Percentiles rank a stretch among this genome's conserved stretches.
Evolutionary conservation across 2,329 filamentous ascomycete genomes (phyloP).

Genomic region (Phialophora macrospora): DNA sequence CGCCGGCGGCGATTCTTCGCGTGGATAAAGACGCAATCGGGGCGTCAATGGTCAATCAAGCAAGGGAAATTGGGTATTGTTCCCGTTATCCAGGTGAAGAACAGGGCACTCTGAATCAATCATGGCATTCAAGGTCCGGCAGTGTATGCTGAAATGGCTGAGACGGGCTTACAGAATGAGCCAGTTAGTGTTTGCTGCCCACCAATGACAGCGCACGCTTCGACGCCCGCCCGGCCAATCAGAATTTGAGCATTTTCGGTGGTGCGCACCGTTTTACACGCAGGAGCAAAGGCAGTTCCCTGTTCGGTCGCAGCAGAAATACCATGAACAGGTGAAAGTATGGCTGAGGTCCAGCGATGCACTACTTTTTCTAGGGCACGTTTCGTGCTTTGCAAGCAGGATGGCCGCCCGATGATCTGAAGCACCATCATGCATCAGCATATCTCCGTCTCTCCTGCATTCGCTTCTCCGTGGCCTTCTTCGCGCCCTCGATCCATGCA

Average conservation of each 20-base stretch:
- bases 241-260: not conserved
- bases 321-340: not conserved
- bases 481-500: conserved; percentile 78
- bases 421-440: conserved; percentile 3
- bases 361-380: not conserved
- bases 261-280: not conserved
- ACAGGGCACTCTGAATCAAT: conserved; percentile 16
- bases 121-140: conserved; percentile 6
- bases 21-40: not conserved
- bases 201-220: conserved; percentile 6
- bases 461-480: conserved; percentile 50
- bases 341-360: not conserved
- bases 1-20: not conserved
- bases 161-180: conserved; percentile 6
- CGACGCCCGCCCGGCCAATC: conserved; percentile 1
- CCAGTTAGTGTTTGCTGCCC: conserved; percentile 3
- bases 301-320: not conserved
- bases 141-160: conserved; percentile 6
- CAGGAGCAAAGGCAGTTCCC: not conserved
- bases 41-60: not conserved
- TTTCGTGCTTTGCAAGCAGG: not conserved
- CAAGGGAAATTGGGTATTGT: not conserved
- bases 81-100: not conserved
- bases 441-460: conserved; percentile 41
- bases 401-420: not conserved